Evolutionary conservation across 176 grass and related monocot species (phyloP).

Genomic region (Secale cereale): DNA sequence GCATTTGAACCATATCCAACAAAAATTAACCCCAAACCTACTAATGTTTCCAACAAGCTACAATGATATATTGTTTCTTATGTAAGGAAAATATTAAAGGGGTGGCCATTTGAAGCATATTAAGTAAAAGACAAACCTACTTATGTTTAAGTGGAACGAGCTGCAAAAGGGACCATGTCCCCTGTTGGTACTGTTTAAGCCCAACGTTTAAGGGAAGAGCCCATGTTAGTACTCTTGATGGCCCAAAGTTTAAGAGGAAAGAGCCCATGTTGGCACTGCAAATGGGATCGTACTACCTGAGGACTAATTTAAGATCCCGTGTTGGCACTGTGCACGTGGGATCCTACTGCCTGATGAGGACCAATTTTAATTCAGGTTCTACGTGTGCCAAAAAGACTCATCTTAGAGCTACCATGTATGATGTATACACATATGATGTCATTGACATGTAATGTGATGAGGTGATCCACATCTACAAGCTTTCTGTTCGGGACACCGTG

Average conservation of each 20-base stretch:
- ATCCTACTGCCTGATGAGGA: background rate
- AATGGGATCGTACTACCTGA: background rate
- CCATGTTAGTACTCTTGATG: background rate
- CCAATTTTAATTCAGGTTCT: background rate
- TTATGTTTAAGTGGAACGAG: background rate
- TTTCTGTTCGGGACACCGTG: conserved; percentile 19
- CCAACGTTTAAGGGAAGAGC: background rate
- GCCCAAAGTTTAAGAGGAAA: background rate
- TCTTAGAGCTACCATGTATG: background rate
- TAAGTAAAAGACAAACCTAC: background rate
- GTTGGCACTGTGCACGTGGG: background rate
- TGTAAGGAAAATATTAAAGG: background rate
- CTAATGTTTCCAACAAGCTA: background rate
- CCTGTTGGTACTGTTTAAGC: background rate
- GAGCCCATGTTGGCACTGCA: background rate
- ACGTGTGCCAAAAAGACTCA: background rate
- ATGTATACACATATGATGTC: conserved; percentile 5
- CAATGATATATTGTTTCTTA: background rate
- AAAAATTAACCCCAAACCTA: background rate
- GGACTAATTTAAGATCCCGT: background rate
- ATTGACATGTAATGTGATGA: background rate
- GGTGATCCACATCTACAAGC: background rate
- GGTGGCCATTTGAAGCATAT: background rate
- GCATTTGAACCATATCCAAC: background rate
- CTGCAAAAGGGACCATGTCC: background rate